Evolutionary conservation across 139 green algal species (phyloP).

Genomic region (Closterium sp.): DNA sequence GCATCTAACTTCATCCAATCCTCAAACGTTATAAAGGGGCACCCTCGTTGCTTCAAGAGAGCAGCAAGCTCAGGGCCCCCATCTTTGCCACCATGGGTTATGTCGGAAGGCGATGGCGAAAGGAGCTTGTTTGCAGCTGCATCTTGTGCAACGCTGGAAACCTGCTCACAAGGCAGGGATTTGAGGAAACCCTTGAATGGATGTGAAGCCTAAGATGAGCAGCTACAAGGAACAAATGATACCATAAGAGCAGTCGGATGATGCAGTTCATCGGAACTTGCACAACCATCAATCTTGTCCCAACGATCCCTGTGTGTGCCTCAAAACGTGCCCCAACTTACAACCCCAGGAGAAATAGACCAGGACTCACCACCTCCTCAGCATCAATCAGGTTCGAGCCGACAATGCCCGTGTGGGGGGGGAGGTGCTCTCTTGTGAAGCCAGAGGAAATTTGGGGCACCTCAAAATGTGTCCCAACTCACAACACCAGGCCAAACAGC

Average conservation of each 20-base stretch:
- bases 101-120: background rate
- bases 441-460: too few species aligned
- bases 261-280: too few species aligned
- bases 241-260: too few species aligned
- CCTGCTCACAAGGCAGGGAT: background rate
- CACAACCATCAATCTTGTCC: too few species aligned
- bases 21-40: background rate
- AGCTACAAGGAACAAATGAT: too few species aligned
- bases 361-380: slow-evolving; percentile 50
- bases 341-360: background rate
- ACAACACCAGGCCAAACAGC: too few species aligned
- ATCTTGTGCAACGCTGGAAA: background rate
- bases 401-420: background rate
- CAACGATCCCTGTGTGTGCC: too few species aligned
- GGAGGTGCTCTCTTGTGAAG: too few species aligned
- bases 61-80: background rate
- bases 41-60: background rate
- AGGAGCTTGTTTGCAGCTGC: background rate
- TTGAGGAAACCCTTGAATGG: too few species aligned
- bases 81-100: background rate
- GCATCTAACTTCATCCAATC: background rate
- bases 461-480: too few species aligned
- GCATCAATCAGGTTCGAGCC: slow-evolving; percentile 55
- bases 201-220: too few species aligned
- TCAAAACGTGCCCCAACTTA: too few species aligned